A percentile compares a stretch with the other conserved stretches of the same genome.
phyloP scores from a whole-genome alignment of 208 protist species.

The Leishmania braziliensis region DNA sequence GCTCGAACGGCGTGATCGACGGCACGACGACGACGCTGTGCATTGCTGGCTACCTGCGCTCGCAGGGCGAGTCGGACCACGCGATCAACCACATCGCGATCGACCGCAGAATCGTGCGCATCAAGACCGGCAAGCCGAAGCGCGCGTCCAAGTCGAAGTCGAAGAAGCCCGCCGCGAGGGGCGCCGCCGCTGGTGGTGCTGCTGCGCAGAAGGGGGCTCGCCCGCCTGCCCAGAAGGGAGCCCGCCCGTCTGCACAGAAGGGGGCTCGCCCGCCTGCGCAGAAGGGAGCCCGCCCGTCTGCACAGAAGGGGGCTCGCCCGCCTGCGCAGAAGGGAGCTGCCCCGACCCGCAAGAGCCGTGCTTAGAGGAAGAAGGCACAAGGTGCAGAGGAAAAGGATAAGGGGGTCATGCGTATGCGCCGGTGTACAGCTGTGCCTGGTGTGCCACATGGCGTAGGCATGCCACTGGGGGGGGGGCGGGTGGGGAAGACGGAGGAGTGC shows the following conservation, averaged over 20 bases:
- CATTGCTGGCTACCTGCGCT: slow-evolving; percentile 95
- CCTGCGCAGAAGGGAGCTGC: slow-evolving; percentile 22
- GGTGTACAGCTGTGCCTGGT: background rate
- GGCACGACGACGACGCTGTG: slow-evolving; percentile 93
- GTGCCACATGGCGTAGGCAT: background rate
- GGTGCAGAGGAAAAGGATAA: background rate
- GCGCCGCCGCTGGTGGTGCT: slow-evolving; percentile 23
- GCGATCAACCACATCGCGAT: slow-evolving; percentile 95
- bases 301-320: slow-evolving; percentile 22
- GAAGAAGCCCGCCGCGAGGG: slow-evolving; percentile 38
- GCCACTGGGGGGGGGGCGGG: background rate
- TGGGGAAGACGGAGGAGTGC: background rate
- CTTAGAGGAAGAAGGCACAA: slow-evolving; percentile 2
- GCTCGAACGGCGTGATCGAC: slow-evolving; percentile 89
- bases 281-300: slow-evolving; percentile 13
- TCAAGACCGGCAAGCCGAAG: slow-evolving; percentile 86
- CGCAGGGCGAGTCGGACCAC: slow-evolving; percentile 93
- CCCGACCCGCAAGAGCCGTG: slow-evolving; percentile 33
- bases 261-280: slow-evolving; percentile 20
- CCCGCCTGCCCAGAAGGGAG: slow-evolving; percentile 29
- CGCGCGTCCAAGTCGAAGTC: slow-evolving; percentile 54
- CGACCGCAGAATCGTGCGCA: slow-evolving; percentile 78
- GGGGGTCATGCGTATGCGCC: background rate
- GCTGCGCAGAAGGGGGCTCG: slow-evolving; percentile 32
- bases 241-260: slow-evolving; percentile 13